phyloP scores from a whole-genome alignment of 495 filamentous ascomycete genomes.

The Achaetomiella virescens region DNA sequence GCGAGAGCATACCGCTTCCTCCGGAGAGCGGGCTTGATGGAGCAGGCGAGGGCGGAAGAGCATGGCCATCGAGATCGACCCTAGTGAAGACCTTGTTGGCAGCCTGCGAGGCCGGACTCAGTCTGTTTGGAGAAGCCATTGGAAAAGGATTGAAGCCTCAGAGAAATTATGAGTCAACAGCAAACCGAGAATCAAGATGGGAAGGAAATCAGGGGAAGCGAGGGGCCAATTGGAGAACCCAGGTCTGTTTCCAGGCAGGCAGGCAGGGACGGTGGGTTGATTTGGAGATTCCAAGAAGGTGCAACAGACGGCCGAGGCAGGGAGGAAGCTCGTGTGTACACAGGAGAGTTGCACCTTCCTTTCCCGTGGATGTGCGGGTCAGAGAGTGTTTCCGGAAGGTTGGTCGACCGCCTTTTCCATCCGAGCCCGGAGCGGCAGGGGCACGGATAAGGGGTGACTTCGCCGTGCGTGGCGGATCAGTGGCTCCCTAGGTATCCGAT shows the following conservation, averaged over 20 bases:
- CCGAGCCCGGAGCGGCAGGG: constrained; percentile 21
- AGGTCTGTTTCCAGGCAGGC: not conserved
- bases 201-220: not conserved
- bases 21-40: constrained; percentile 80
- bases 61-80: constrained; percentile 80
- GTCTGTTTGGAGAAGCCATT: constrained; percentile 33
- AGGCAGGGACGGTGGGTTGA: not conserved
- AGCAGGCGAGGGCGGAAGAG: constrained; percentile 88
- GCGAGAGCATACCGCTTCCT: constrained; percentile 80
- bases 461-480: not conserved
- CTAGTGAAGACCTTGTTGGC: constrained; percentile 63
- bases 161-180: not conserved
- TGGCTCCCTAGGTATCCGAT: constrained; percentile 3
- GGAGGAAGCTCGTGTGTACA: not conserved
- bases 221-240: constrained; percentile 4
- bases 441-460: constrained; percentile 6
- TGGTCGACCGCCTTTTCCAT: constrained; percentile 24
- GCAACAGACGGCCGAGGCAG: not conserved
- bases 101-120: constrained; percentile 25
- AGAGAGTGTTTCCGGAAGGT: not conserved
- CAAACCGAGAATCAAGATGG: not conserved
- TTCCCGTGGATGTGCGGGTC: not conserved
- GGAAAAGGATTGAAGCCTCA: not conserved
- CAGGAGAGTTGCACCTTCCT: not conserved
- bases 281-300: not conserved